Conservation (phyloP, 139 green algal genomes). For the Yamagishiella unicocca region DNA sequence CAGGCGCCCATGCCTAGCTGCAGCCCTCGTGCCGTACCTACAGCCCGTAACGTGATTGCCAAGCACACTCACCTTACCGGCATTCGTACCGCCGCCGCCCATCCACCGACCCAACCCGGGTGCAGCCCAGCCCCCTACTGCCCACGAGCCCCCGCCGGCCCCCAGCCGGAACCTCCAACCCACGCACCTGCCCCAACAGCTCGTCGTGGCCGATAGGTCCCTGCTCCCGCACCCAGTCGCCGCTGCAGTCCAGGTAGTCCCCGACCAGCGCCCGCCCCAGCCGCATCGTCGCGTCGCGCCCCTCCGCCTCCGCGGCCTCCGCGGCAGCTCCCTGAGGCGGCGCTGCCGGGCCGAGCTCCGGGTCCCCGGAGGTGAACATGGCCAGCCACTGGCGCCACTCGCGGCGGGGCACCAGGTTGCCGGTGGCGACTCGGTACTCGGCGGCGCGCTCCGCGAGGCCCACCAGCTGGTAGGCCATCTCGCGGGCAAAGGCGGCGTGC, state of each 20-base stretch:
- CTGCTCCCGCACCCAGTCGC: slow-evolving; percentile 53
- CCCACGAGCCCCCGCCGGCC: not conserved
- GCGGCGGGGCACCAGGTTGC: slow-evolving; percentile 62
- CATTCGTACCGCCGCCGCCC: no score
- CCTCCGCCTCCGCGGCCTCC: not conserved
- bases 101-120: no score
- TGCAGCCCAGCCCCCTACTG: no score
- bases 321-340: slow-evolving; percentile 16
- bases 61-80: no score
- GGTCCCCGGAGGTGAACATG: slow-evolving; percentile 72
- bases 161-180: not conserved
- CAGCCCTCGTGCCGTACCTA: no score
- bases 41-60: no score
- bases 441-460: slow-evolving; percentile 70
- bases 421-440: slow-evolving; percentile 68
- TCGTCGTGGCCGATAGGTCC: slow-evolving; percentile 57
- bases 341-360: slow-evolving; percentile 48
- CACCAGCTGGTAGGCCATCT: slow-evolving; percentile 73
- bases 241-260: slow-evolving; percentile 62
- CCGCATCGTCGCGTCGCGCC: not conserved
- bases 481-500: slow-evolving; percentile 46
- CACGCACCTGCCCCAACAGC: slow-evolving; percentile 47
- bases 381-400: slow-evolving; percentile 75
- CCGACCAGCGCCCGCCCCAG: slow-evolving; percentile 47
- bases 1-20: no score